phyloP scores from a whole-genome alignment of 495 filamentous ascomycete genomes.

The Tuber melanosporum region DNA sequence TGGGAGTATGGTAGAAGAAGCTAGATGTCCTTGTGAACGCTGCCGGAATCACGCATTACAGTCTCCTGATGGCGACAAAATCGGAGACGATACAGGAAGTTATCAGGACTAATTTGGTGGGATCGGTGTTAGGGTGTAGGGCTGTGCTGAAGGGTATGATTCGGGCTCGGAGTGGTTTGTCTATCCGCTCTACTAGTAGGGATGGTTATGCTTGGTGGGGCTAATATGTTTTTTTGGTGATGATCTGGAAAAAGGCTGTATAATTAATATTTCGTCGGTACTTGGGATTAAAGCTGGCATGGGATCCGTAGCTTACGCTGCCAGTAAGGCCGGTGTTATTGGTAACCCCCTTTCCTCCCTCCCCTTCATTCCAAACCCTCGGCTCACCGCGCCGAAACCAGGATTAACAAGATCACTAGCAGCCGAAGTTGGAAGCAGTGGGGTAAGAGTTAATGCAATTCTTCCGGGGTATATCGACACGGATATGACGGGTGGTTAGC shows the following conservation, averaged over 20 bases:
- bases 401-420: conserved; percentile 65
- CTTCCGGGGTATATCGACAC: conserved; percentile 79
- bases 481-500: conserved; percentile 59
- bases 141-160: conserved; percentile 52
- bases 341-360: conserved; percentile 45
- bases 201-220: neutral
- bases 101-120: conserved; percentile 63
- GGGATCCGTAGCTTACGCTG: conserved; percentile 67
- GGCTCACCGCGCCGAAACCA: conserved; percentile 28
- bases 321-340: conserved; percentile 71
- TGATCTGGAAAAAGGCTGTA: conserved; percentile 47
- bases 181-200: neutral
- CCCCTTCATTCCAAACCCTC: neutral
- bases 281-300: conserved; percentile 56
- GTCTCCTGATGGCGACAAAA: conserved; percentile 51
- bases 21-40: conserved; percentile 69
- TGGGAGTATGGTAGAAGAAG: conserved; percentile 33
- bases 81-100: conserved; percentile 47
- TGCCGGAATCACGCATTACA: conserved; percentile 60
- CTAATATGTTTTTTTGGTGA: neutral
- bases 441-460: conserved; percentile 69
- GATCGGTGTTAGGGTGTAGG: conserved; percentile 61
- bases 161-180: conserved; percentile 41
- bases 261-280: conserved; percentile 74
- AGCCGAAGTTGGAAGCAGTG: conserved; percentile 53